phyloP scores from a whole-genome alignment of 345 rosid species.

The Xanthoceras sorbifolium region DNA sequence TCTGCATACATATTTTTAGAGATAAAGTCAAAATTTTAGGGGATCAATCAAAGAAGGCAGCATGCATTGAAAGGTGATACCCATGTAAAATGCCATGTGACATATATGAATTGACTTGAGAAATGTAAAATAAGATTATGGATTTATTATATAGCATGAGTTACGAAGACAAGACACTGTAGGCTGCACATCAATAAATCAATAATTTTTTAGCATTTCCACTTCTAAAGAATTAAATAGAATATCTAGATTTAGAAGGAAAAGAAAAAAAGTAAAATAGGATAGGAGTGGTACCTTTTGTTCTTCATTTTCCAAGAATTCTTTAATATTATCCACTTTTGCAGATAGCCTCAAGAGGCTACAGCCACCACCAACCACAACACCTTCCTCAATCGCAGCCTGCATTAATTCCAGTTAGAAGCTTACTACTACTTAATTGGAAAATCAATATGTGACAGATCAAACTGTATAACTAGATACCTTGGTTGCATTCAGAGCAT shows the following conservation, averaged over 20 bases:
- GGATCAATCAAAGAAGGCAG: neutral
- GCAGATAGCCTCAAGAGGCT: slow-evolving; percentile 71
- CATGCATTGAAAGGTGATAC: too few species aligned
- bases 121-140: too few species aligned
- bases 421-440: slow-evolving; percentile 1
- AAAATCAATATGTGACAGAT: neutral
- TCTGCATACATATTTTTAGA: slow-evolving; percentile 39
- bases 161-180: too few species aligned
- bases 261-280: neutral
- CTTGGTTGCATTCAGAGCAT: slow-evolving; percentile 96
- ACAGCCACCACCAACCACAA: slow-evolving; percentile 94
- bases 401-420: slow-evolving; percentile 36
- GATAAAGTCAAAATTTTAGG: neutral
- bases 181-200: neutral
- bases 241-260: neutral
- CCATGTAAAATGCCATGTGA: too few species aligned
- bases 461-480: slow-evolving; percentile 32
- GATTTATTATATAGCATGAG: too few species aligned
- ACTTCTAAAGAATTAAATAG: neutral
- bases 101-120: too few species aligned
- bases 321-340: slow-evolving; percentile 70
- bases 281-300: slow-evolving; percentile 54
- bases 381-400: slow-evolving; percentile 97
- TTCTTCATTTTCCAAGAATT: slow-evolving; percentile 66
- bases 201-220: neutral